Evolutionary conservation across 306 rosid species (phyloP).

Genomic region (Chamaecrista fasciculata): DNA sequence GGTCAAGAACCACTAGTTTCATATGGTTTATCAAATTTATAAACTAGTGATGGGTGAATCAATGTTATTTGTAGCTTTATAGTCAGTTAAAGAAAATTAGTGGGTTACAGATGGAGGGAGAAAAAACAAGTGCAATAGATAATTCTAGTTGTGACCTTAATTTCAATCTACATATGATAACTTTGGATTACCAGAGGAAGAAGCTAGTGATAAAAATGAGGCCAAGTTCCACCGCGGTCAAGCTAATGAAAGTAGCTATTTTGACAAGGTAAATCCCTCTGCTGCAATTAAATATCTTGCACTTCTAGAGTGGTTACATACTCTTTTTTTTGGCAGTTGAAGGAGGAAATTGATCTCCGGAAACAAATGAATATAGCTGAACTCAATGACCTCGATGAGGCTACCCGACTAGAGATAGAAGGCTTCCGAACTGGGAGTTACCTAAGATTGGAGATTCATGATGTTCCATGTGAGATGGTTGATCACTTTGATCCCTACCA

Average conservation of each 20-base stretch:
- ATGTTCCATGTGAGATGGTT: conserved; percentile 84
- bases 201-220: conserved; percentile 40
- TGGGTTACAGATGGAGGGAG: not conserved
- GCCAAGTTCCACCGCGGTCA: conserved; percentile 43
- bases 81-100: not conserved
- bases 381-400: conserved; percentile 84
- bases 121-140: conserved; percentile 4
- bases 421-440: conserved; percentile 88
- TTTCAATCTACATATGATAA: conserved; percentile 52
- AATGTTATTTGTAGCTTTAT: not conserved
- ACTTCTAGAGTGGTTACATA: conserved; percentile 20
- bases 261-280: conserved; percentile 67
- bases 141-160: conserved; percentile 59
- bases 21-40: not conserved
- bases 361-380: conserved; percentile 86
- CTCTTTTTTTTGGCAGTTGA: conserved; percentile 55
- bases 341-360: conserved; percentile 75
- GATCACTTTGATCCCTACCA: conserved; percentile 83
- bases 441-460: conserved; percentile 83
- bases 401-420: conserved; percentile 69
- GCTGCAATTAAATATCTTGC: not conserved
- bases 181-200: conserved; percentile 57
- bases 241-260: conserved; percentile 58
- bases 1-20: not conserved
- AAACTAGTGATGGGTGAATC: not conserved